Percentiles rank a stretch among this genome's conserved stretches.
phyloP scores from a whole-genome alignment of 352 stramenopile species.

The Phytophthora pinifolia region DNA sequence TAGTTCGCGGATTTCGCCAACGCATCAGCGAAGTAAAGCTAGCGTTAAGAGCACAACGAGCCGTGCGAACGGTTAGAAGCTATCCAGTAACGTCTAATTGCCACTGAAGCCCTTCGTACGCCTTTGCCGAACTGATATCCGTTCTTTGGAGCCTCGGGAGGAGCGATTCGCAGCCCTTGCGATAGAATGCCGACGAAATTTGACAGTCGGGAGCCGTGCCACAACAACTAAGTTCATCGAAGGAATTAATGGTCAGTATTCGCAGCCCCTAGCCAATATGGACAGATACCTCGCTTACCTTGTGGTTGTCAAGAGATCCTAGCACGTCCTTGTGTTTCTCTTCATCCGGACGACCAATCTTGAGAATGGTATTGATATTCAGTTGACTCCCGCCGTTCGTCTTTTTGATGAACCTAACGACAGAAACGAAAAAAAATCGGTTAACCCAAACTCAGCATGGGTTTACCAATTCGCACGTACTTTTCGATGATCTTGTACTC shows the following conservation, averaged over 20 bases:
- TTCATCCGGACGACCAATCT: conserved; percentile 46
- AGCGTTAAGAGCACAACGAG: background rate
- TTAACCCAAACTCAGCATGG: background rate
- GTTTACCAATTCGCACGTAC: conserved; percentile 14
- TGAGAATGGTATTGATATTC: conserved; percentile 53
- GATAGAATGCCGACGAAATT: conserved; percentile 75
- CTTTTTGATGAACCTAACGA: conserved; percentile 52
- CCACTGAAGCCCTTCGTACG: conserved; percentile 19
- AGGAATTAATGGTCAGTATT: conserved; percentile 1
- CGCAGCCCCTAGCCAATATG: background rate
- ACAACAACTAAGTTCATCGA: conserved; percentile 37
- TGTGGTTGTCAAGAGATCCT: conserved; percentile 53
- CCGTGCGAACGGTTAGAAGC: conserved; percentile 1
- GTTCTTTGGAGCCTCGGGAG: conserved; percentile 60
- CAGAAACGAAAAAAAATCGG: conserved; percentile 3
- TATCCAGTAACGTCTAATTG: background rate
- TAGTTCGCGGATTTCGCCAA: conserved; percentile 58
- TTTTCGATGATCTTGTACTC: conserved; percentile 62
- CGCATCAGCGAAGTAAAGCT: conserved; percentile 75
- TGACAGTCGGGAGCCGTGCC: conserved; percentile 55
- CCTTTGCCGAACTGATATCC: conserved; percentile 79
- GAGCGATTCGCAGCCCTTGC: conserved; percentile 66
- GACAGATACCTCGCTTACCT: conserved; percentile 20
- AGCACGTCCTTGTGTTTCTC: conserved; percentile 41
- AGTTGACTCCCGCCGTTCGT: conserved; percentile 48